Conservation (phyloP, 2,329 filamentous ascomycete genomes). For the Talaromyces islandicus region DNA sequence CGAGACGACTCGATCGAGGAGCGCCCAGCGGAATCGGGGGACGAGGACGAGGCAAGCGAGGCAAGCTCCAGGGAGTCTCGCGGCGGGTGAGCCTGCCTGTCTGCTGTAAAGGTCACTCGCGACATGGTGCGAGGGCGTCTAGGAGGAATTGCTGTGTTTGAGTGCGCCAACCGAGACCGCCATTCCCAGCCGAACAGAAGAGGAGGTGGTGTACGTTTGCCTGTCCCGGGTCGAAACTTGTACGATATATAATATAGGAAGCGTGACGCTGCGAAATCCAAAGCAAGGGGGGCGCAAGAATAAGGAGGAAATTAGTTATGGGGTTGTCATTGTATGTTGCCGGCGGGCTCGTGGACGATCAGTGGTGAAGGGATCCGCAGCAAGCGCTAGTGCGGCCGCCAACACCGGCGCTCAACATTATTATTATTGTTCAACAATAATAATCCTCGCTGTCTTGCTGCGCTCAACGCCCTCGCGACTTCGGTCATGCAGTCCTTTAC, state of each 20-base stretch:
- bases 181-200: constrained; percentile 8
- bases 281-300: background rate
- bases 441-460: background rate
- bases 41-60: constrained; percentile 84
- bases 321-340: background rate
- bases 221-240: background rate
- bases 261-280: background rate
- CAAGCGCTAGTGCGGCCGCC: background rate
- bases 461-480: background rate
- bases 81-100: constrained; percentile 35
- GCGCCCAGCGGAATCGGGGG: constrained; percentile 56
- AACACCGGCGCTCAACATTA: background rate
- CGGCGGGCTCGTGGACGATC: too few species aligned
- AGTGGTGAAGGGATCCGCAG: constrained; percentile 1
- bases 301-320: background rate
- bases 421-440: background rate
- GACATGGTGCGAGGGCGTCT: constrained; percentile 21
- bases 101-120: constrained; percentile 24
- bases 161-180: constrained; percentile 4
- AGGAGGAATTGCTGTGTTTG: constrained; percentile 2
- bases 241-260: background rate
- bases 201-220: background rate
- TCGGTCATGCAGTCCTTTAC: background rate
- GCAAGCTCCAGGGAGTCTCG: constrained; percentile 96
- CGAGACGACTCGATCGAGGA: constrained; percentile 67